These are phyloP conservation scores for Auricularia cornea DNA, from an alignment of 768 basidiomycete species.

Conservation along the genomic window DNA sequence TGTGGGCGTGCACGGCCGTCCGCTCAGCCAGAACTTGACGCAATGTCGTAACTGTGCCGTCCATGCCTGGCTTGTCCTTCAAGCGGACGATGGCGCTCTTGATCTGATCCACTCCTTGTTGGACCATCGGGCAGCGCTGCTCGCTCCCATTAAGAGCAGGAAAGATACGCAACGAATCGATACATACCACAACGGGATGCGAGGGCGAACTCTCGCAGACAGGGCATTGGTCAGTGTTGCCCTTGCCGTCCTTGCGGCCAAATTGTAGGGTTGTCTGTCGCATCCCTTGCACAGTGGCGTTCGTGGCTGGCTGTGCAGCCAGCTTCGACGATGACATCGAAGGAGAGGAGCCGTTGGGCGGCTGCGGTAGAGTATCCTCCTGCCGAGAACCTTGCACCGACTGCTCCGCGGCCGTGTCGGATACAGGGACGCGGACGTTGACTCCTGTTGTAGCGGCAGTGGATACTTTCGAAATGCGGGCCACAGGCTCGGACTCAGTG, in stretches of 20 bases:
- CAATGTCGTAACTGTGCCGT: slow-evolving; percentile 28
- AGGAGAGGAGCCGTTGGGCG: too few relatives aligned
- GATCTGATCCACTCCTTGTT: slow-evolving; percentile 41
- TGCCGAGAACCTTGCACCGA: neutral
- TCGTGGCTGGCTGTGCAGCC: neutral
- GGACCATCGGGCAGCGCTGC: slow-evolving; percentile 48
- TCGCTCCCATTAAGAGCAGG: slow-evolving; percentile 44
- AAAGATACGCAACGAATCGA: neutral
- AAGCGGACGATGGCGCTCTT: slow-evolving; percentile 36
- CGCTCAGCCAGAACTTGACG: slow-evolving; percentile 7
- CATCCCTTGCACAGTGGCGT: neutral
- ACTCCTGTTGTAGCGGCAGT: neutral
- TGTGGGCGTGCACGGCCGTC: neutral
- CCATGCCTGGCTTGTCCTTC: slow-evolving; percentile 30
- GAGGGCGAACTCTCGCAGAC: neutral
- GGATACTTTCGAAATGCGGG: neutral
- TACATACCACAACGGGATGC: neutral
- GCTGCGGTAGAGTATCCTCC: too few relatives aligned
- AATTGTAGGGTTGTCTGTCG: neutral
- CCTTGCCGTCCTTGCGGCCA: neutral
- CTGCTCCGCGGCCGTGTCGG: neutral
- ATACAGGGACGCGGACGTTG: neutral
- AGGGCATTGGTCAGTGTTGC: neutral
- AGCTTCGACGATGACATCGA: neutral
- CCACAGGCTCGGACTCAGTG: neutral